Evolutionary conservation across 805 yeast genomes (phyloP).

Genomic region (Blastobotrys muscicola): DNA sequence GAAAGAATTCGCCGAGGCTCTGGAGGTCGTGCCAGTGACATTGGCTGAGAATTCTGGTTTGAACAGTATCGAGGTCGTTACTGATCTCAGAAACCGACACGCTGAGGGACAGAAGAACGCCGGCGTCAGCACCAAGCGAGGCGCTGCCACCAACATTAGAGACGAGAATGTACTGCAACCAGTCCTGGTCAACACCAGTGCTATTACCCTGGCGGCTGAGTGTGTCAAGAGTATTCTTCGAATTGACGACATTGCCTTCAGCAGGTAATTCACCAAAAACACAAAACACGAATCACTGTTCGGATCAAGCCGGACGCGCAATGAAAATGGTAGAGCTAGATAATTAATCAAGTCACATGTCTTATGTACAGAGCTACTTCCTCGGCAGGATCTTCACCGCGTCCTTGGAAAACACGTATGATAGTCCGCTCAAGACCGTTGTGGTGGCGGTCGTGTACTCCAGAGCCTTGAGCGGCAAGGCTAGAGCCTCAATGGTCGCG

Average conservation of each 20-base stretch:
- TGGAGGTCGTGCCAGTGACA: slow-evolving; percentile 89
- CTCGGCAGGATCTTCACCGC: slow-evolving; percentile 42
- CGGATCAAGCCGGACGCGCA: background rate
- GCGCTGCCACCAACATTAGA: slow-evolving; percentile 83
- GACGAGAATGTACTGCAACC: slow-evolving; percentile 97
- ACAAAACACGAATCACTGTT: background rate
- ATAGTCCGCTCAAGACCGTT: slow-evolving; percentile 67
- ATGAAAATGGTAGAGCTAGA: background rate
- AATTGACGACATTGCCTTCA: slow-evolving; percentile 93
- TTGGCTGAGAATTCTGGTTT: slow-evolving; percentile 93
- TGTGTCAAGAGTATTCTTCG: slow-evolving; percentile 92
- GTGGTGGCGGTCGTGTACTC: slow-evolving; percentile 54
- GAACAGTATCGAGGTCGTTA: slow-evolving; percentile 82
- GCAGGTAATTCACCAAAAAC: slow-evolving; percentile 46
- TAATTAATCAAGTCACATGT: background rate
- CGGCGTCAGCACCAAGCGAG: slow-evolving; percentile 92
- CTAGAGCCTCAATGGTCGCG: slow-evolving; percentile 20
- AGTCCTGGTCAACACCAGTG: slow-evolving; percentile 87
- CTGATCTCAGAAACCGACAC: slow-evolving; percentile 85
- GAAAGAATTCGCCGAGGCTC: slow-evolving; percentile 84
- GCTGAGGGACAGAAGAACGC: slow-evolving; percentile 85
- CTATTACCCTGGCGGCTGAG: slow-evolving; percentile 90
- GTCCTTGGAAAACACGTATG: slow-evolving; percentile 59
- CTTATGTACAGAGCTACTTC: background rate
- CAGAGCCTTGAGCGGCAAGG: slow-evolving; percentile 16